Evolutionary conservation across 2,329 filamentous ascomycete genomes (phyloP), one percentile per base, ranked within the genome.

Genomic region (Pseudogymnoascus sp.): DNA sequence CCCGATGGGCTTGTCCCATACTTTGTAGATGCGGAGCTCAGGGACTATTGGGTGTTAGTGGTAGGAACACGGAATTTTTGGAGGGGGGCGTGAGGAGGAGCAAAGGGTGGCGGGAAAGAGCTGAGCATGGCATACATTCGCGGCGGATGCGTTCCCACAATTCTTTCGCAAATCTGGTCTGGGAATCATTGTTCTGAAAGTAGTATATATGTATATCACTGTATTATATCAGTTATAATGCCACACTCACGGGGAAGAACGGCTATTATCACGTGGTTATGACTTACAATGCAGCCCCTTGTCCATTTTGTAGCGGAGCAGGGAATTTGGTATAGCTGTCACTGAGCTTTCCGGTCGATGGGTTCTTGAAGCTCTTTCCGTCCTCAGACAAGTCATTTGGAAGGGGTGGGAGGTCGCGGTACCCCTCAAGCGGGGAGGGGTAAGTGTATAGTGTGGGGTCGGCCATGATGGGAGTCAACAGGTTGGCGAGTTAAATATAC

Each of bases 131-230:
- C 80, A 72, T 76, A 91, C 87, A 96, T 76, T 96, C 91, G 64
- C 86, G 81, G 58, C 91, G 79, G 67, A 96, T 90, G 9, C 91
- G 82, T 71, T 92, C 85, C 82, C 88, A 90, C 0, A 96, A 79
- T 49, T 88, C 86, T 28, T 76, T 80, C 0, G 91, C 91, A 70
- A 88, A 93, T 36, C 82, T 78, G 0, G 75, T 73, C 71, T 95
- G 89, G 5, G 79, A 76, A 0, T 80, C 72, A 64, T 87, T 87
- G 49, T 77, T 80, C 70, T 86, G 84, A 66, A 86, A 84, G 74
- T 91, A 90, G 76, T 96, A 96, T 69, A 96, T 86, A 74, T 96
- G 92, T 14, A 95, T 76, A 72, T 96, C 92, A 67, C 83, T 86
- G 36, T 39, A 22, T 23, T 28, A 41, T 33, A 19, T 62, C 52